Evolutionary conservation across 768 basidiomycete genomes (phyloP).

Genomic region (Pleurotus salmoneostramineus): DNA sequence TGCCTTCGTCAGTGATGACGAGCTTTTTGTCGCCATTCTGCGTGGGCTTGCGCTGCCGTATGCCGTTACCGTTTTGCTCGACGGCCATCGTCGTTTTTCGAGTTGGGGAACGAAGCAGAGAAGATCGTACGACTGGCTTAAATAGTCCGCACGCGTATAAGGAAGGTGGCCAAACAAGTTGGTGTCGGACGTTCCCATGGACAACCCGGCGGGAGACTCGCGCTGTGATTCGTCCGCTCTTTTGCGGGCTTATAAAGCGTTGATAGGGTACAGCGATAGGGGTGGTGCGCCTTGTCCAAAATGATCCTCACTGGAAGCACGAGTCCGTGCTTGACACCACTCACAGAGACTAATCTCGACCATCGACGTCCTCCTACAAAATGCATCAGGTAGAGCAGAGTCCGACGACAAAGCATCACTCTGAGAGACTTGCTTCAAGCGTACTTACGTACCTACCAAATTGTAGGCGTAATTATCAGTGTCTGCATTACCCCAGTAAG

Average conservation of each 20-base stretch:
- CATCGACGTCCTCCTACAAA: too few relatives aligned
- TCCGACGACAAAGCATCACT: too few relatives aligned
- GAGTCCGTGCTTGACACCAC: too few relatives aligned
- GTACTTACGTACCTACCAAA: too few relatives aligned
- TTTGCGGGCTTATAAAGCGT: too few relatives aligned
- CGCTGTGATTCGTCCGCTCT: background rate
- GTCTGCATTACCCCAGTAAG: too few relatives aligned
- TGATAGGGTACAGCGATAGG: background rate
- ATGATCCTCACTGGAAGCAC: too few relatives aligned
- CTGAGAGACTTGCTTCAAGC: too few relatives aligned
- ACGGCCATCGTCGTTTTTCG: constrained; percentile 2
- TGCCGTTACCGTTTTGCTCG: background rate
- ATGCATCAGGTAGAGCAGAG: too few relatives aligned
- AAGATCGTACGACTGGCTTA: background rate
- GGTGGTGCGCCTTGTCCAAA: too few relatives aligned
- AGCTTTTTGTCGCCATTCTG: constrained; percentile 20
- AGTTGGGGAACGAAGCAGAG: background rate
- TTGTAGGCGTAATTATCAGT: too few relatives aligned
- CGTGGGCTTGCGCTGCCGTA: constrained; percentile 10
- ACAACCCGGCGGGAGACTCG: background rate
- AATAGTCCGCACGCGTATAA: background rate
- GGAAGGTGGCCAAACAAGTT: background rate
- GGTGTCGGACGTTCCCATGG: background rate
- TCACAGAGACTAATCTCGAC: too few relatives aligned
- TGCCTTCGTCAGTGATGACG: constrained; percentile 64